Conservation (phyloP, 768 basidiomycete species). For the Lactarius psammicola region DNA sequence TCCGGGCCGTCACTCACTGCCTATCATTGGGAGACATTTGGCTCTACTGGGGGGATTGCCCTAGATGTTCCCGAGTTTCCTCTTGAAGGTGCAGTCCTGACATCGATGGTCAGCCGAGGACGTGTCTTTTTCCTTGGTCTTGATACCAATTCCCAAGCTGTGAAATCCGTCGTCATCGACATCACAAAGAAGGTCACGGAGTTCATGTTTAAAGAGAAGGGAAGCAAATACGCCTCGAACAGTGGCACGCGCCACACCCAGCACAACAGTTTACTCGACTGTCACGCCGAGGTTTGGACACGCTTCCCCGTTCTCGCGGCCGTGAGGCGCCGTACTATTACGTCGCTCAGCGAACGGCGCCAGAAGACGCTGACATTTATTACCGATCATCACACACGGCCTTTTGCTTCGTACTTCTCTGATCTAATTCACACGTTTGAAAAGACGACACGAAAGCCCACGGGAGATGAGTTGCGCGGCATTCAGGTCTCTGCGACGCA, state of each 20-base stretch:
- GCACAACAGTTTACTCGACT: conserved; percentile 39
- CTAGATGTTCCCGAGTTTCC: conserved; percentile 37
- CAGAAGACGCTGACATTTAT: conserved; percentile 45
- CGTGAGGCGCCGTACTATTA: conserved; percentile 19
- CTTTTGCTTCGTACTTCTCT: conserved; percentile 44
- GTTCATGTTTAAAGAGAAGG: conserved; percentile 52
- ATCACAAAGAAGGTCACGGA: conserved; percentile 58
- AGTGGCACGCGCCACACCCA: conserved; percentile 30
- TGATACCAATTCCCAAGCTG: conserved; percentile 35
- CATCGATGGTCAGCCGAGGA: conserved; percentile 46
- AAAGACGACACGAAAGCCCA: conserved; percentile 50
- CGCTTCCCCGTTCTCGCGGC: conserved; percentile 23
- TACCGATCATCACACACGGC: conserved; percentile 39
- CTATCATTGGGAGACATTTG: conserved; percentile 59
- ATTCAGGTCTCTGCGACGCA: conserved; percentile 38
- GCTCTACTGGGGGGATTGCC: conserved; percentile 45
- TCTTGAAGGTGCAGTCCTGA: conserved; percentile 36
- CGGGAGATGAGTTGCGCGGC: conserved; percentile 42
- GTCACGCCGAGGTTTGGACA: conserved; percentile 20
- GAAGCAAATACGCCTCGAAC: conserved; percentile 26
- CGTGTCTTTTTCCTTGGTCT: conserved; percentile 46
- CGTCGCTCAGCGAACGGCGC: conserved; percentile 31
- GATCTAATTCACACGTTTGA: conserved; percentile 49
- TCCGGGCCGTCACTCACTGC: conserved; percentile 34
- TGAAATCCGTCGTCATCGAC: conserved; percentile 47